phyloP scores from a whole-genome alignment of 768 basidiomycete genomes.

The Collybiopsis confluens region DNA sequence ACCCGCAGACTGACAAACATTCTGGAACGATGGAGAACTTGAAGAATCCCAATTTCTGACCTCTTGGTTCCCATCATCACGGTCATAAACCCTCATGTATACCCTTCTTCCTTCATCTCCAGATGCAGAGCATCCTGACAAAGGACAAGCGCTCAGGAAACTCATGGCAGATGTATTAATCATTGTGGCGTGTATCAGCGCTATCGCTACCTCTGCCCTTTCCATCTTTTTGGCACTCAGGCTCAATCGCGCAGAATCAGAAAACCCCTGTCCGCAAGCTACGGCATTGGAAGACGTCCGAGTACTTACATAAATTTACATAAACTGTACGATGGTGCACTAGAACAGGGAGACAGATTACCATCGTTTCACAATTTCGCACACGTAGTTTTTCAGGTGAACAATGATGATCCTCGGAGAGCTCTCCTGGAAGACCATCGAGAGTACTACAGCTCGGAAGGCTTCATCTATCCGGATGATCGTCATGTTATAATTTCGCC shows the following conservation, averaged over 20 bases:
- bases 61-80: background rate
- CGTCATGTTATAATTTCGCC: background rate
- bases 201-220: no score
- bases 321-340: background rate
- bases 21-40: no score
- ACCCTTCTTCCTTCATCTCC: background rate
- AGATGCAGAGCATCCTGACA: background rate
- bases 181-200: background rate
- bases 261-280: no score
- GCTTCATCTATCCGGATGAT: slow-evolving; percentile 5
- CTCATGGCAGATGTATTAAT: background rate
- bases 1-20: no score
- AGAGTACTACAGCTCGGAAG: background rate
- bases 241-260: no score
- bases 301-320: background rate
- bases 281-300: background rate
- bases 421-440: background rate
- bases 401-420: background rate
- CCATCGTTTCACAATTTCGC: slow-evolving; percentile 1
- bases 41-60: no score
- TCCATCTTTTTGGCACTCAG: no score
- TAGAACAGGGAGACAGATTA: background rate
- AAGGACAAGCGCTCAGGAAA: background rate
- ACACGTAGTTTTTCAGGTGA: slow-evolving; percentile 6
- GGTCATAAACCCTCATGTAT: background rate